These are phyloP conservation scores for Glaciozyma antarctica DNA, from an alignment of 768 basidiomycete genomes.

Conservation along the genomic window DNA sequence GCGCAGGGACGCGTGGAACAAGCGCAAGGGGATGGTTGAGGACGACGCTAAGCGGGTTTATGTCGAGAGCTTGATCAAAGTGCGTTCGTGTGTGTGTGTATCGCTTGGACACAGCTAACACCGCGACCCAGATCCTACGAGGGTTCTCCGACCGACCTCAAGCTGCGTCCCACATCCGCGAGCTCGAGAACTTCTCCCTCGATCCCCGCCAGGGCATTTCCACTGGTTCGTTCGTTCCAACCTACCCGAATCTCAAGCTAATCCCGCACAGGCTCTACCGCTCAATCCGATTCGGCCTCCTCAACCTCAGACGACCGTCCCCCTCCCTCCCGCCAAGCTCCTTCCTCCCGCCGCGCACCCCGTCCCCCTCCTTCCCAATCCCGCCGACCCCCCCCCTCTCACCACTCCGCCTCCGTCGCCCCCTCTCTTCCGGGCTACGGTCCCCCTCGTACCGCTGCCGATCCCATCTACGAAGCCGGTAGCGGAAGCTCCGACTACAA, in stretches of 20 bases:
- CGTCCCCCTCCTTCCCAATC: slow-evolving; percentile 7
- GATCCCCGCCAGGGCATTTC: background rate
- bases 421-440: slow-evolving; percentile 19
- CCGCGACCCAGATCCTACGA: slow-evolving; percentile 17
- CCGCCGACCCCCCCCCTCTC: background rate
- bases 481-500: background rate
- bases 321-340: background rate
- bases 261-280: background rate
- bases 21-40: slow-evolving; percentile 69
- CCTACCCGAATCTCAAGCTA: background rate
- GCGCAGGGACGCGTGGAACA: slow-evolving; percentile 86
- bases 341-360: background rate
- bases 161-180: slow-evolving; percentile 17
- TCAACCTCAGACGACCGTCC: background rate
- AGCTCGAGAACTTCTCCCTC: slow-evolving; percentile 22
- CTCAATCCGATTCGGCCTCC: background rate
- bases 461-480: background rate
- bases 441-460: slow-evolving; percentile 11
- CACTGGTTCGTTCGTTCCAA: background rate
- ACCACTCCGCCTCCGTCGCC: slow-evolving; percentile 12
- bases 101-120: too few species aligned
- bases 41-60: slow-evolving; percentile 81
- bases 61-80: slow-evolving; percentile 77
- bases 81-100: too few species aligned
- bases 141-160: slow-evolving; percentile 22